Base-by-base conservation (phyloP, 2,329 filamentous ascomycete genomes). In the Phialophora tarda region DNA sequence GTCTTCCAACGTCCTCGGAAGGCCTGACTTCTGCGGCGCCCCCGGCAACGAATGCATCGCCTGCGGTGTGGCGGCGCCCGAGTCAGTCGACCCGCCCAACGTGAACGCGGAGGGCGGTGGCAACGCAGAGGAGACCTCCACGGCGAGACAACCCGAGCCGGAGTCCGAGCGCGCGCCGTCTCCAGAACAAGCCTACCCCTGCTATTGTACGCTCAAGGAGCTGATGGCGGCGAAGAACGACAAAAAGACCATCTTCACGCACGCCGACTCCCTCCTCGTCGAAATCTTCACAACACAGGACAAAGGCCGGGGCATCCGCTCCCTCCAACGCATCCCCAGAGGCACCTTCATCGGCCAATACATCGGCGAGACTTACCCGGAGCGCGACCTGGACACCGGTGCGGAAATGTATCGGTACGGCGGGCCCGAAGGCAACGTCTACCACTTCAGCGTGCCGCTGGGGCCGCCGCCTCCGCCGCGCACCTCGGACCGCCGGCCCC, bases 281-380 rank as follows among this genome's bases (percentile, higher is more conserved):
- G 69, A 71, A 44, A 21, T 71, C 17, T 58, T 68, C 23, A 62
- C 60, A 12, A 66, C 69, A 12, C 26, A 38, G 6, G 21, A 50
- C 3, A 47, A 34, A 23, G 71, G 71, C 12, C 59, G 34, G 4
- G 70, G 70, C 21, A 63, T 73, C 2, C 66, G 69, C 23, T 63
- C 68, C 6, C 63, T 72, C 14, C 66, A 71, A 58, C 17, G 55
- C 12, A 66, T 73, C n/a, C 51, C 17, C 2, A 32, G 8, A 5
- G 53, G 56, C 10, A 51, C 30, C 10, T 55, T 61, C 32, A 24
- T 73, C 7, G 70, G 66, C 48, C 60, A 67, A 21, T 73, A 71
- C 62, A 23, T 68, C n/a, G 71, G 71, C 23, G 70, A 72, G 55
- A 63, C 72, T 32, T 66, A 68, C 26, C 66, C 70, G 14, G 32